These are phyloP conservation scores for Perilla frutescens DNA, from an alignment of 257 asterid genomes.

Conservation along the genomic window DNA sequence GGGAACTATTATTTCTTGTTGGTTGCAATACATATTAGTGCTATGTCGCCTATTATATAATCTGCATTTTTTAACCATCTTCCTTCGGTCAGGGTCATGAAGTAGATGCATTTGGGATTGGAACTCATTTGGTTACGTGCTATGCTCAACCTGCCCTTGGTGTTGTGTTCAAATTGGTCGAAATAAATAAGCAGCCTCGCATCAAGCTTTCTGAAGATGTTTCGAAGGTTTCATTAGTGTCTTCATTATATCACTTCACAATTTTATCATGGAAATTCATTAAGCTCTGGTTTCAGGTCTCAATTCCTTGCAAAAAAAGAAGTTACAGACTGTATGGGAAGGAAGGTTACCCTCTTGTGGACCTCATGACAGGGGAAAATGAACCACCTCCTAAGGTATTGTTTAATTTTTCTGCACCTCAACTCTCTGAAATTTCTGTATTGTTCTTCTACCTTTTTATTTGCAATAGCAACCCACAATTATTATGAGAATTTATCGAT, in stretches of 20 bases:
- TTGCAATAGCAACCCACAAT: background rate
- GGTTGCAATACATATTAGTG: background rate
- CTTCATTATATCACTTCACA: conserved; percentile 22
- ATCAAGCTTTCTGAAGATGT: conserved; percentile 97
- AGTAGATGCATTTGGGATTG: conserved; percentile 93
- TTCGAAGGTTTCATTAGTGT: conserved; percentile 67
- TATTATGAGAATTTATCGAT: background rate
- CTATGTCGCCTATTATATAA: background rate
- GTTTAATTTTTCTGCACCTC: conserved; percentile 11
- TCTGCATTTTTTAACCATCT: background rate
- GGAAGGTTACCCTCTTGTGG: conserved; percentile 95
- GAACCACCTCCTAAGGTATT: conserved; percentile 89
- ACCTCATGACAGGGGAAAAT: conserved; percentile 88
- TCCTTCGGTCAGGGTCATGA: conserved; percentile 76
- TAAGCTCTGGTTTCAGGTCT: conserved; percentile 62
- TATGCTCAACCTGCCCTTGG: conserved; percentile 98
- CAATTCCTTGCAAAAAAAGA: conserved; percentile 96
- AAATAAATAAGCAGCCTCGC: conserved; percentile 94
- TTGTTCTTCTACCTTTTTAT: background rate
- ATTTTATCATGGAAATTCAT: conserved; percentile 18
- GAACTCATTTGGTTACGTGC: conserved; percentile 97
- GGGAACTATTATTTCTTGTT: conserved; percentile 7
- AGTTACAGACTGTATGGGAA: conserved; percentile 89
- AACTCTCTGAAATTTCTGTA: background rate
- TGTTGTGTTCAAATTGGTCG: conserved; percentile 92